phyloP scores from a whole-genome alignment of 371 early-diverging fungal genomes.

The Saksenaea oblongispora region DNA sequence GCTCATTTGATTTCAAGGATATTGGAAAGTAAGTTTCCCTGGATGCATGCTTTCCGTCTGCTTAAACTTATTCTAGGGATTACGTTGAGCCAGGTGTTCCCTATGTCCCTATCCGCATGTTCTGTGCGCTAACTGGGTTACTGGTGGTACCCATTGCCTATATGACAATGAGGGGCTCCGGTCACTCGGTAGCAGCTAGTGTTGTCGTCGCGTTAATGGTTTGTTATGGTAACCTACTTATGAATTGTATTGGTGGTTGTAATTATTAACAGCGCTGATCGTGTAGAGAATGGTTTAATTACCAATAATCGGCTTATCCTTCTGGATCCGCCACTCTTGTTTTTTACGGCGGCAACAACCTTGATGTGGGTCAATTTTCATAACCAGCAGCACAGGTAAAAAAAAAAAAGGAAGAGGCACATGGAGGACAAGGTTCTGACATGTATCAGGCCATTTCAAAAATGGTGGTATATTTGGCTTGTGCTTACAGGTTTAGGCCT shows the following conservation, averaged over 20 bases:
- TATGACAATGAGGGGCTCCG: slow-evolving; percentile 43
- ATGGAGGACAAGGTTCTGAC: no score
- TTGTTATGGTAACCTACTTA: slow-evolving; percentile 44
- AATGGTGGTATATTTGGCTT: slow-evolving; percentile 62
- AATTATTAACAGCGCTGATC: background rate
- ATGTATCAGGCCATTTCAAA: background rate
- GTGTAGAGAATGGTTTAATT: slow-evolving; percentile 73
- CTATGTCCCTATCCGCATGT: slow-evolving; percentile 43
- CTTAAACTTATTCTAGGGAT: slow-evolving; percentile 23
- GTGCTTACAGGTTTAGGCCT: slow-evolving; percentile 69
- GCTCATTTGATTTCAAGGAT: slow-evolving; percentile 86
- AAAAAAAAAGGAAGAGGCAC: background rate
- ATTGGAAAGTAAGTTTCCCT: slow-evolving; percentile 75
- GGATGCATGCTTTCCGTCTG: background rate
- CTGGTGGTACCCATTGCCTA: slow-evolving; percentile 49
- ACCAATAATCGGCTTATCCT: slow-evolving; percentile 90
- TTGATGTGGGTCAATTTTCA: slow-evolving; percentile 85
- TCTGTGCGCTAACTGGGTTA: slow-evolving; percentile 44
- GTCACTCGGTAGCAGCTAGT: slow-evolving; percentile 45
- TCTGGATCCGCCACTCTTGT: slow-evolving; percentile 85
- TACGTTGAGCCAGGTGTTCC: slow-evolving; percentile 44
- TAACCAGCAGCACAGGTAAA: slow-evolving; percentile 61
- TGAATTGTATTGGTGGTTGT: background rate
- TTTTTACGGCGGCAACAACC: slow-evolving; percentile 75
- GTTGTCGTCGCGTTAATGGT: slow-evolving; percentile 49